Percentiles rank a stretch among this genome's conserved stretches.
Conservation (phyloP, 768 basidiomycete species). For the Hygrophorus pudorinus region DNA sequence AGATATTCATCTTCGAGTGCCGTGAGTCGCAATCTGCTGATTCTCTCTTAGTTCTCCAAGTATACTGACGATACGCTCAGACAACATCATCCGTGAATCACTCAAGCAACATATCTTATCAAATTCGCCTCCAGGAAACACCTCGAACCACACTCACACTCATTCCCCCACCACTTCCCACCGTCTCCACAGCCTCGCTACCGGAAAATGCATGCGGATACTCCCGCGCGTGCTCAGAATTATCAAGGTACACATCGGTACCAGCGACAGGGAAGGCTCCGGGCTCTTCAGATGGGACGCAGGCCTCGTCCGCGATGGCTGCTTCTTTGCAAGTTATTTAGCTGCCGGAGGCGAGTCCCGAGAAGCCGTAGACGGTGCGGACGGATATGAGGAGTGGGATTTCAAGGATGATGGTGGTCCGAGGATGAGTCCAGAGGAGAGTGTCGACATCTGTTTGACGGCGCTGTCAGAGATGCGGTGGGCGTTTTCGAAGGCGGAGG, state of each 20-base stretch:
- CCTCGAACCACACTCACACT: slow-evolving; percentile 17
- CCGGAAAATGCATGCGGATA: slow-evolving; percentile 37
- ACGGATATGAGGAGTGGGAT: not conserved
- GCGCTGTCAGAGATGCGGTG: slow-evolving; percentile 80
- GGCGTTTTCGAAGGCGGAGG: slow-evolving; percentile 67
- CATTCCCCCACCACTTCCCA: slow-evolving; percentile 28
- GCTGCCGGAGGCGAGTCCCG: slow-evolving; percentile 50
- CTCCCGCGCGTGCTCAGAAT: slow-evolving; percentile 43
- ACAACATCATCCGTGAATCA: slow-evolving; percentile 81
- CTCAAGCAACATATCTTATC: slow-evolving; percentile 49
- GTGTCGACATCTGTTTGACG: slow-evolving; percentile 48
- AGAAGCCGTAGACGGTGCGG: slow-evolving; percentile 20
- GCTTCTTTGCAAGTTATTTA: slow-evolving; percentile 77
- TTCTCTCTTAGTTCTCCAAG: no score
- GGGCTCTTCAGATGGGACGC: slow-evolving; percentile 80
- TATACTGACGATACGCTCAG: slow-evolving; percentile 21
- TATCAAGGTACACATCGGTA: slow-evolving; percentile 37
- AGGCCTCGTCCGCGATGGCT: slow-evolving; percentile 79
- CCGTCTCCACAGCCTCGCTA: slow-evolving; percentile 40
- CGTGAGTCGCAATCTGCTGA: slow-evolving; percentile 35
- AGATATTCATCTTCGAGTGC: slow-evolving; percentile 83
- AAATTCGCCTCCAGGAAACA: slow-evolving; percentile 13
- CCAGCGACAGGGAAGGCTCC: slow-evolving; percentile 19
- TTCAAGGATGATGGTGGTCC: slow-evolving; percentile 14
- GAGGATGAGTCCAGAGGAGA: slow-evolving; percentile 30